Percentiles rank a stretch among this genome's conserved stretches.
Evolutionary conservation across 345 rosid genomes (phyloP).

Genomic region (Gossypium ekmanianum): DNA sequence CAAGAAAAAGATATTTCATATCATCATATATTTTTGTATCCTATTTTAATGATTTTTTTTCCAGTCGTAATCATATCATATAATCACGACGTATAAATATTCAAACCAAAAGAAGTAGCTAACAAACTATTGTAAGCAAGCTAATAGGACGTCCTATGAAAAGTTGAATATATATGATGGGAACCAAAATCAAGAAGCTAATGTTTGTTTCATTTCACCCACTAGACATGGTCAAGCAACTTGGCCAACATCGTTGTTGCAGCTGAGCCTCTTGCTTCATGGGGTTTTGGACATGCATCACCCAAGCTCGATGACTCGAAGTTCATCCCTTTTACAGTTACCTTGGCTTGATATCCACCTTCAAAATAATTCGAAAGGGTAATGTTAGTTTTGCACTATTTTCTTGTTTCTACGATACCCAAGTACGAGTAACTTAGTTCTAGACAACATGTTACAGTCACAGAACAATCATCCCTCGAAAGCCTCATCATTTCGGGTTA

Average conservation of each 20-base stretch:
- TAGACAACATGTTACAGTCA: not conserved
- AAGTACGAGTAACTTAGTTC: not conserved
- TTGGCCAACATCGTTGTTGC: conserved; percentile 40
- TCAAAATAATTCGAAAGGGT: conserved; percentile 8
- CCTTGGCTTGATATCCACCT: conserved; percentile 61
- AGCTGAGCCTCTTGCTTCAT: conserved; percentile 62
- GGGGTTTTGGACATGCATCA: conserved; percentile 27
- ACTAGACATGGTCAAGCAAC: conserved; percentile 18
- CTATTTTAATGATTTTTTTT: too few species aligned
- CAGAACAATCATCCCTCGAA: not conserved
- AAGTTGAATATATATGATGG: not conserved
- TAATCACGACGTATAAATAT: too few species aligned
- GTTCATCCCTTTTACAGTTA: conserved; percentile 35
- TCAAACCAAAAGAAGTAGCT: too few species aligned
- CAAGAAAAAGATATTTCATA: too few species aligned
- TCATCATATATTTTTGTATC: too few species aligned
- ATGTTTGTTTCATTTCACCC: not conserved
- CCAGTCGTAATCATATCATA: too few species aligned
- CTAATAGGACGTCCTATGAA: not conserved
- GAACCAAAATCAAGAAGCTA: not conserved
- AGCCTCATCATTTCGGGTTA: not conserved
- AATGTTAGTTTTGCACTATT: not conserved
- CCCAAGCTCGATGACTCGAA: conserved; percentile 32
- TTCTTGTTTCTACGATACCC: not conserved
- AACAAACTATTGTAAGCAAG: too few species aligned